Percentiles rank a stretch among this genome's conserved stretches.
phyloP scores from a whole-genome alignment of 176 grass and related monocot species.

The Avena sativa region DNA sequence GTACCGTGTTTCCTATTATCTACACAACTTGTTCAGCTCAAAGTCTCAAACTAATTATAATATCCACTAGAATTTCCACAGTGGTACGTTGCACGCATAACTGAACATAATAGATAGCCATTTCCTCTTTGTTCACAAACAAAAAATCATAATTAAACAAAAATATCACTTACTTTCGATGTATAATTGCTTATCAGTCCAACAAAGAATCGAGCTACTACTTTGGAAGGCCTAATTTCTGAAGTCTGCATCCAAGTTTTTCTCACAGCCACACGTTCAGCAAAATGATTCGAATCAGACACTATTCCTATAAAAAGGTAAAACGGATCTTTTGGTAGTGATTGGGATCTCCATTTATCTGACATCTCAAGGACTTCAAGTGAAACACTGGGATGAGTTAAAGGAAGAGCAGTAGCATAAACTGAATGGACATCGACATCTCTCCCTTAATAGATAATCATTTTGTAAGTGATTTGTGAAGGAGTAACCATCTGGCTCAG shows the following conservation, averaged over 20 bases:
- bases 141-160: background rate
- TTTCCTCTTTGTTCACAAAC: too few relatives aligned
- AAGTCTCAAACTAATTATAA: too few relatives aligned
- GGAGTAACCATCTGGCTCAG: too few relatives aligned
- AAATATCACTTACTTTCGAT: slow-evolving; percentile 15
- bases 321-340: slow-evolving; percentile 54
- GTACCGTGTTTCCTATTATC: too few relatives aligned
- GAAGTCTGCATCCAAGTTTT: slow-evolving; percentile 97
- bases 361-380: slow-evolving; percentile 96
- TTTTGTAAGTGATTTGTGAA: too few relatives aligned
- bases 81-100: too few relatives aligned
- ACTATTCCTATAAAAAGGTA: slow-evolving; percentile 93
- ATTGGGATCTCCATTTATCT: slow-evolving; percentile 93
- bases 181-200: slow-evolving; percentile 72
- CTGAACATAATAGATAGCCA: too few relatives aligned
- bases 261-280: slow-evolving; percentile 93
- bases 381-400: slow-evolving; percentile 91
- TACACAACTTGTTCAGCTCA: too few relatives aligned
- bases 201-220: slow-evolving; percentile 92
- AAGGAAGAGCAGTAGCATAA: slow-evolving; percentile 84
- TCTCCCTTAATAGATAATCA: too few relatives aligned
- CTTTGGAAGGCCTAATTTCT: slow-evolving; percentile 78
- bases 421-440: slow-evolving; percentile 88
- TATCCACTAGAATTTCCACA: too few relatives aligned
- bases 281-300: slow-evolving; percentile 93